Evolutionary conservation across 352 stramenopile species (phyloP), one percentile per base, ranked within the genome.

Genomic region (Bremia lactucae): DNA sequence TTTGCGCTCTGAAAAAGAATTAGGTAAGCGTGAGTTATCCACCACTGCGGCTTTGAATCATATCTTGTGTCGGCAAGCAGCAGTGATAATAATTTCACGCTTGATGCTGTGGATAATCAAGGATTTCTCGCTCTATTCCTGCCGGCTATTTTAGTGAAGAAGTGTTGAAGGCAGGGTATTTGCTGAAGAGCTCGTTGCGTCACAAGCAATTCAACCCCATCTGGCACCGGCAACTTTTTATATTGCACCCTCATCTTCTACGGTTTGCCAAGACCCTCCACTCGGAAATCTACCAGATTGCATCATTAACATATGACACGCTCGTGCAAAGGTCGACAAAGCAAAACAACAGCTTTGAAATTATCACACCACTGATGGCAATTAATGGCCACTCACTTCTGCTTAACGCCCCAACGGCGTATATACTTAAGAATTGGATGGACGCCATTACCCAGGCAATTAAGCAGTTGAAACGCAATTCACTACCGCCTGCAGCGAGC

Each of bases 171-270:
- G 69, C 68, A 2, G 71, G 81, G 1, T 92, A 81, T 39, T 38
- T 90, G 46, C 74, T 94, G 38, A 88, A 93, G 65, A 68, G 81
- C n/a, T 88, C 83, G 29, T 65, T 92, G 23, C 77, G 79, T 2
- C 75, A 90, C 65, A 91, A 90, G 63, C 72, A 86, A 46, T 87
- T 82, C 62, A 82, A 77, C 29, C 75, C 75, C 33, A 87, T 87
- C 36, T 87, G 75, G 72, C 68, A 84, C 36, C 68, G 72, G 0
- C 68, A 74, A 21, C 72, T 83, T 35, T 87, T 87, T 55, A 71
- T 87, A 35, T 54, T 87, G 15, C 72, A 87, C 38, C 58, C 68
- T 10, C 65, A 81, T 13, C 81, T 73, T 18, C 28, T 88, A 26
- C 70, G 72, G n/a, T 88, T 88, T 39, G 69, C 68, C 35, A 85